A percentile compares a stretch with the other conserved stretches of the same genome.
These are phyloP conservation scores for Suhomyces prunicola DNA, from an alignment of 805 yeast species.

Conservation along the genomic window DNA sequence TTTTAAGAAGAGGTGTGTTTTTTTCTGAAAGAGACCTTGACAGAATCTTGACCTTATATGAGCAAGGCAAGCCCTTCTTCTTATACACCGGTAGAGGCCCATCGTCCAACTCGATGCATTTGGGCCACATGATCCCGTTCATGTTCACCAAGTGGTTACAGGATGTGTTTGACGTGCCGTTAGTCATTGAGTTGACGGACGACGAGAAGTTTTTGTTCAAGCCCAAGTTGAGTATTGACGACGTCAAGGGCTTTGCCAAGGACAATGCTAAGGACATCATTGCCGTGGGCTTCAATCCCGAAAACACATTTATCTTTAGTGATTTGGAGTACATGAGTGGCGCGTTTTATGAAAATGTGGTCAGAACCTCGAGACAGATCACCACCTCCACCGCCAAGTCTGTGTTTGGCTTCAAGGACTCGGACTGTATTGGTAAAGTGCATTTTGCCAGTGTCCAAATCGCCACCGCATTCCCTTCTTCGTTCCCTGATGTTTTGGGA, in stretches of 20 bases:
- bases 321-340: slow-evolving; percentile 93
- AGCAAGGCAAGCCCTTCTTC: slow-evolving; percentile 92
- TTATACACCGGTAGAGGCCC: slow-evolving; percentile 98
- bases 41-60: slow-evolving; percentile 81
- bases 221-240: slow-evolving; percentile 82
- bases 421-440: slow-evolving; percentile 89
- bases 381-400: slow-evolving; percentile 97
- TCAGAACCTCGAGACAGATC: slow-evolving; percentile 87
- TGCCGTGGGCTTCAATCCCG: slow-evolving; percentile 91
- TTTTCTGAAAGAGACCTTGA: slow-evolving; percentile 85
- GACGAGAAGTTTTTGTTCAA: slow-evolving; percentile 97
- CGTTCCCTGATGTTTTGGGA: slow-evolving; percentile 91
- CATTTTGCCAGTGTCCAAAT: slow-evolving; percentile 97
- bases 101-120: slow-evolving; percentile 87
- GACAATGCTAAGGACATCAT: slow-evolving; percentile 92
- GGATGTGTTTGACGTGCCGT: slow-evolving; percentile 94
- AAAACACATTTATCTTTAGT: slow-evolving; percentile 91
- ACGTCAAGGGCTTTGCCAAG: slow-evolving; percentile 73
- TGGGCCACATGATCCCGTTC: slow-evolving; percentile 97
- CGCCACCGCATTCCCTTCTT: slow-evolving; percentile 91
- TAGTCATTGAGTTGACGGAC: slow-evolving; percentile 91
- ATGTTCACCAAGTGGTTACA: slow-evolving; percentile 96
- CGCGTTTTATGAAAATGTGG: slow-evolving; percentile 90
- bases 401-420: slow-evolving; percentile 93
- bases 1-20: slow-evolving; percentile 85